phyloP scores from a whole-genome alignment of 768 basidiomycete species.

The Lentinula aciculospora region DNA sequence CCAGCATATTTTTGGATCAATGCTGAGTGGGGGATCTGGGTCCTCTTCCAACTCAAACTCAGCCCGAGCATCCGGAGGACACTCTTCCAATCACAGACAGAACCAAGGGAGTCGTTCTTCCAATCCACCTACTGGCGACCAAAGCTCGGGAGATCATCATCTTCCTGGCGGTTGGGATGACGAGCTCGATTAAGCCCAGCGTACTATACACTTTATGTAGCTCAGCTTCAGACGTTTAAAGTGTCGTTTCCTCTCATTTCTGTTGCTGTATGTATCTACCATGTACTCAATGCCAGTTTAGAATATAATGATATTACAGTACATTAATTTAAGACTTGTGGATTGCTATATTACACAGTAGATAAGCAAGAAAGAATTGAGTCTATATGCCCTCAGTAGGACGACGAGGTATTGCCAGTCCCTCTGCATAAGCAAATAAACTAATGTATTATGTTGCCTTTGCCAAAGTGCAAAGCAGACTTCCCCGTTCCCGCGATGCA shows the following conservation, averaged over 20 bases:
- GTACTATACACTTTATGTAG: not conserved
- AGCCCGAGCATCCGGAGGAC: not conserved
- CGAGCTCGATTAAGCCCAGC: conserved; percentile 22
- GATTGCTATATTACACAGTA: not conserved
- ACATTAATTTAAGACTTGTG: not conserved
- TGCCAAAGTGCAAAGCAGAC: no score
- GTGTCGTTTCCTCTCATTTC: not conserved
- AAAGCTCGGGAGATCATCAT: conserved; percentile 12
- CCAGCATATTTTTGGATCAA: conserved; percentile 4
- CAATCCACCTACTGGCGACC: not conserved
- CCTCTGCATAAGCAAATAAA: no score
- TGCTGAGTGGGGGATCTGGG: conserved; percentile 10
- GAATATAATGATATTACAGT: not conserved
- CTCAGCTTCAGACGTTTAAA: not conserved
- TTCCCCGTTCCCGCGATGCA: no score
- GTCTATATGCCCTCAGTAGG: no score
- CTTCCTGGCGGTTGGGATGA: conserved; percentile 29
- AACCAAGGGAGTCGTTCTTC: not conserved
- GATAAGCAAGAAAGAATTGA: not conserved
- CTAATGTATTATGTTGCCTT: no score
- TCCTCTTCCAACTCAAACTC: conserved; percentile 10
- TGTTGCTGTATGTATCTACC: not conserved
- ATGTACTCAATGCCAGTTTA: not conserved
- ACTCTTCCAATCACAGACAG: not conserved
- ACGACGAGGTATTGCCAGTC: no score